Conservation (phyloP, 768 basidiomycete species). For the Imleria badia region DNA sequence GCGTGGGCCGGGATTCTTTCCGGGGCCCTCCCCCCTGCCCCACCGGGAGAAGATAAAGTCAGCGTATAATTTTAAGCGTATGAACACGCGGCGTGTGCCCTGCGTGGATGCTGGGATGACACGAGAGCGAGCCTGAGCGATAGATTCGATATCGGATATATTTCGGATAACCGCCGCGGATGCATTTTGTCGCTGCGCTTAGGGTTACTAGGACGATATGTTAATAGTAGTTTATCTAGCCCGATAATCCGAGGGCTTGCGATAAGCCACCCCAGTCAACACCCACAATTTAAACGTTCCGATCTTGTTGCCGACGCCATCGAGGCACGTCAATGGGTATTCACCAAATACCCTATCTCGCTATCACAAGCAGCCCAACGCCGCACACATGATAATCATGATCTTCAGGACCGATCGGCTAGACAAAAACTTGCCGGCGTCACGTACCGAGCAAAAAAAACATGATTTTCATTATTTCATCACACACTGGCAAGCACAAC, state of each 20-base stretch:
- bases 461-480: conserved; percentile 13
- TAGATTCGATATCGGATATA: background rate
- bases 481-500: background rate
- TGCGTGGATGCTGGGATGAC: background rate
- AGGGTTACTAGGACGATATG: background rate
- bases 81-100: background rate
- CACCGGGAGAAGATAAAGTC: background rate
- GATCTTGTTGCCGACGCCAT: background rate
- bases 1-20: background rate
- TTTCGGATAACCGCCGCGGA: background rate
- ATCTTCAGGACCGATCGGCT: conserved; percentile 6
- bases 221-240: background rate
- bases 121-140: background rate
- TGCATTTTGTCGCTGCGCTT: background rate
- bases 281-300: background rate
- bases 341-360: background rate
- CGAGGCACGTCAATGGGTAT: background rate
- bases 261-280: background rate
- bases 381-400: background rate
- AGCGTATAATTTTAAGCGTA: background rate
- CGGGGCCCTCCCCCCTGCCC: background rate
- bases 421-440: background rate
- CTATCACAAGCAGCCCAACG: background rate
- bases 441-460: background rate
- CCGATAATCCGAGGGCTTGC: background rate